Base-by-base conservation (phyloP, 352 stramenopile genomes). In the Pythium dissotocum region DNA sequence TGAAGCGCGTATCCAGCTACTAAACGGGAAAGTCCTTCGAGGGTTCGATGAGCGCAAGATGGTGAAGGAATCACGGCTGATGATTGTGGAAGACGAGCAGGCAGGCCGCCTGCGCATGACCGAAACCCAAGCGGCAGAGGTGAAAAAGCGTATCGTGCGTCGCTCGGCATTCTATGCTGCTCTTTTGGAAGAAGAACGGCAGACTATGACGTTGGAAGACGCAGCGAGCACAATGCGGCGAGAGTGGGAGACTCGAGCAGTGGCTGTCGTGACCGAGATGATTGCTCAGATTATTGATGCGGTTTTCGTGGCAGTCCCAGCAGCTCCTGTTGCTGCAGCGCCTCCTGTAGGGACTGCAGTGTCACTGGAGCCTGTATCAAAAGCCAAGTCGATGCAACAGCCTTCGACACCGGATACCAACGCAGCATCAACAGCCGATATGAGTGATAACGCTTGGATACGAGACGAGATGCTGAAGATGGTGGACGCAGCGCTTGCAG, bases 11-110 rank as follows among this genome's bases (percentile, higher is more conserved):
- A 40, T 10, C 5, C 16, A 38, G 12, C 59, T 44, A 14, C 49
- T 42, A 30, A 53, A 21, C 28, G 54, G 21, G 28, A 28, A 38
- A n/a, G 24, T 40, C 13, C 30, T 64, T 48, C 21, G 42, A 5
- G 42, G 13, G 3, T 5, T 10, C 1, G 48, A 61, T 6, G 65
- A 71, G 56, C 0, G 35, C 1, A 4, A 13, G 8, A 53, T 66
- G 51, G 53, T 72, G 12, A 13, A 10, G 4, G 65, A 64, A 14
- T 30, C 14, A 12, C 63, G 61, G 33, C 67, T 59, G 14, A 69
- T 73, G 61, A 59, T 73, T 1, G 24, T 67, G 0, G 68, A 74
- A 52, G 68, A 74, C 44, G 68, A 70, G 35, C 26, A 26, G 2
- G 21, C 24, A 35, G 6, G 35, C 5, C 18, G 40, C 1, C 21